These are phyloP conservation scores for Saccharum hybrid DNA, from an alignment of 202 grass and related monocot genomes.

Conservation along the genomic window DNA sequence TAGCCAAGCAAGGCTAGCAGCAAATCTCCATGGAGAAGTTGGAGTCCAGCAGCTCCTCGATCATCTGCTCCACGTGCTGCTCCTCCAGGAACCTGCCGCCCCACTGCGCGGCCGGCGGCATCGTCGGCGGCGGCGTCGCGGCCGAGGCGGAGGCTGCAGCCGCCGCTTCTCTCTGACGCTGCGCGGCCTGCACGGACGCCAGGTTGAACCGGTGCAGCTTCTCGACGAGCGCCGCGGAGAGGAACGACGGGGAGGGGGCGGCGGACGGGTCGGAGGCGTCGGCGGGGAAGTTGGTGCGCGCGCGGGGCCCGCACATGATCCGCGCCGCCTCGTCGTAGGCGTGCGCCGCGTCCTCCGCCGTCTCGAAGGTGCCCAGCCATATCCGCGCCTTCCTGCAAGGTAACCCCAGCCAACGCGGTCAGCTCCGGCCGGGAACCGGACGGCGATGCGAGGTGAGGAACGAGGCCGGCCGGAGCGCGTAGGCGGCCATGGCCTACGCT, in stretches of 20 bases:
- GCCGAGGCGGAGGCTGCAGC: not conserved
- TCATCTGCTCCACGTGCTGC: conserved; percentile 86
- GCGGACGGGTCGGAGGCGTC: not conserved
- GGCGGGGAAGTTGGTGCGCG: conserved; percentile 69
- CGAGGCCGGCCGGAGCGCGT: no score
- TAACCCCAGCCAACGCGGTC: not conserved
- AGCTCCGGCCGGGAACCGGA: not conserved
- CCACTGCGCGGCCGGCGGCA: not conserved
- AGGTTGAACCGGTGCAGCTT: conserved; percentile 78
- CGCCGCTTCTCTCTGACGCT: conserved; percentile 47
- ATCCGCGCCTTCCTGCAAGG: conserved; percentile 67
- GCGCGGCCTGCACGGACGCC: conserved; percentile 56
- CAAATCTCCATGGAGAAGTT: conserved; percentile 72
- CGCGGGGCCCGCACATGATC: conserved; percentile 76
- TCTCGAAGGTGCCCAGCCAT: conserved; percentile 89
- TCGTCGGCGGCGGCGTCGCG: not conserved
- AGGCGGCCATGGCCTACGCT: not conserved
- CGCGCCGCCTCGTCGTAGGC: conserved; percentile 82
- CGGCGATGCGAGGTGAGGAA: not conserved
- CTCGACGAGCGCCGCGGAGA: conserved; percentile 59
- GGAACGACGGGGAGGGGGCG: conserved; percentile 43
- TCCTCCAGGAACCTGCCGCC: conserved; percentile 56
- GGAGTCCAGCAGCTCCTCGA: conserved; percentile 74
- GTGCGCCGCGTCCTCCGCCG: conserved; percentile 79
- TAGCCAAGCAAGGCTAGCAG: not conserved